Evolutionary conservation across 2,329 filamentous ascomycete species (phyloP).

Genomic region (Cladophialophora immunda): DNA sequence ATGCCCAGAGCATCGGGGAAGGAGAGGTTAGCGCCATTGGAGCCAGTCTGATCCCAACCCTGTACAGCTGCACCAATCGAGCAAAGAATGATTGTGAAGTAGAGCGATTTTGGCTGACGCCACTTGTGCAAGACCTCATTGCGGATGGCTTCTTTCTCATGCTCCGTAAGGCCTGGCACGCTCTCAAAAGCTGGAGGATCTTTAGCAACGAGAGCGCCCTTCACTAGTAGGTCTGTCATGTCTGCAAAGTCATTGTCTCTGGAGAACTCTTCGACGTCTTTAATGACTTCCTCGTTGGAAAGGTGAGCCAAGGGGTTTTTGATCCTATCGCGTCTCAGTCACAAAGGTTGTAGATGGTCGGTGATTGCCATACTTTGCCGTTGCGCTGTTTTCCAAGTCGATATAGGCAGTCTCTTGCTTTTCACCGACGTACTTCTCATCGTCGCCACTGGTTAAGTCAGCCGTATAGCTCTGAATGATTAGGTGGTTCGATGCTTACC

Average conservation of each 20-base stretch:
- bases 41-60: slow-evolving; percentile 63
- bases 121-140: slow-evolving; percentile 59
- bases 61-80: slow-evolving; percentile 62
- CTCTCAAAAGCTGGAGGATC: slow-evolving; percentile 57
- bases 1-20: slow-evolving; percentile 60
- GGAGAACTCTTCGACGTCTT: slow-evolving; percentile 55
- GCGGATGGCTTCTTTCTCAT: slow-evolving; percentile 54
- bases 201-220: slow-evolving; percentile 60
- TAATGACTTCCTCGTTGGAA: slow-evolving; percentile 48
- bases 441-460: slow-evolving; percentile 20
- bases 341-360: neutral
- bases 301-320: slow-evolving; percentile 57
- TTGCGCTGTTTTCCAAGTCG: slow-evolving; percentile 23
- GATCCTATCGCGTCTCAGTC: slow-evolving; percentile 46
- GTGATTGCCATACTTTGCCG: slow-evolving; percentile 28
- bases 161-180: slow-evolving; percentile 53
- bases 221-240: slow-evolving; percentile 53
- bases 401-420: slow-evolving; percentile 24
- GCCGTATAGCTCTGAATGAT: neutral
- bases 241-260: slow-evolving; percentile 52
- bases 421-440: slow-evolving; percentile 31
- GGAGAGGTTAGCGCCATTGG: slow-evolving; percentile 62
- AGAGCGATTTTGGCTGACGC: slow-evolving; percentile 58
- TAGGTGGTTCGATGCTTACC: neutral
- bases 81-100: slow-evolving; percentile 61